Percentiles rank a stretch among this genome's conserved stretches.
Conservation (phyloP, 306 rosid genomes). For the Acacia acuminata region DNA sequence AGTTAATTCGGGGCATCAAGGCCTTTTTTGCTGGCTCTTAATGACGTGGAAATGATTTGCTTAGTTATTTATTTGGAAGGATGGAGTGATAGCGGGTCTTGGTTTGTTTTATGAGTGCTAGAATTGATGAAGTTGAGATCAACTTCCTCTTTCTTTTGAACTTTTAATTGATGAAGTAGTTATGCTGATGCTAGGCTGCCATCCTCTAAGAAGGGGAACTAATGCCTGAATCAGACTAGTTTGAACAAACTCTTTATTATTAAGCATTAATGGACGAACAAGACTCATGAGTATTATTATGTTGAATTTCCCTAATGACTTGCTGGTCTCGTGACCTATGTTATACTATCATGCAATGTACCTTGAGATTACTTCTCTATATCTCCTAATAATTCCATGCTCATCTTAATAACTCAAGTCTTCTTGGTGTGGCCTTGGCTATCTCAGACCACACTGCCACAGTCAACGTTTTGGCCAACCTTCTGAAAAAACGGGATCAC, state of each 20-base stretch:
- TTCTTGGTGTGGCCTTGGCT: not conserved
- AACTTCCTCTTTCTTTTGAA: not conserved
- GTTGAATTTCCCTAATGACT: not conserved
- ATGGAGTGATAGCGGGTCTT: not conserved
- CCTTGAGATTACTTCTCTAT: not conserved
- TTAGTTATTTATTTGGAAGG: not conserved
- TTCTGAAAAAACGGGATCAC: not conserved
- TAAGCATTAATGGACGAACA: not conserved
- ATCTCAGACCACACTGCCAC: not conserved
- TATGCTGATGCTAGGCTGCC: not conserved
- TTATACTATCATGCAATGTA: not conserved
- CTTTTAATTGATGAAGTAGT: not conserved
- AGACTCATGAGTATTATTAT: not conserved
- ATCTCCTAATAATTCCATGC: not conserved
- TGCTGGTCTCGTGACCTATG: not conserved
- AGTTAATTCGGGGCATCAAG: not conserved
- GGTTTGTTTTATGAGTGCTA: not conserved
- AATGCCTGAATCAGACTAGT: conserved; percentile 1
- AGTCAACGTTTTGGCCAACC: not conserved
- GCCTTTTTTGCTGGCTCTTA: not conserved
- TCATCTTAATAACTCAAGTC: not conserved
- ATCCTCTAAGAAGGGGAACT: not conserved
- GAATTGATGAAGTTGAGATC: not conserved
- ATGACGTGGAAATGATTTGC: conserved; percentile 15
- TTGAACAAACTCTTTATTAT: not conserved